Evolutionary conservation across 306 rosid species (phyloP), one percentile per base, ranked within the genome.

Genomic region (Pyrus pyrifolia): DNA sequence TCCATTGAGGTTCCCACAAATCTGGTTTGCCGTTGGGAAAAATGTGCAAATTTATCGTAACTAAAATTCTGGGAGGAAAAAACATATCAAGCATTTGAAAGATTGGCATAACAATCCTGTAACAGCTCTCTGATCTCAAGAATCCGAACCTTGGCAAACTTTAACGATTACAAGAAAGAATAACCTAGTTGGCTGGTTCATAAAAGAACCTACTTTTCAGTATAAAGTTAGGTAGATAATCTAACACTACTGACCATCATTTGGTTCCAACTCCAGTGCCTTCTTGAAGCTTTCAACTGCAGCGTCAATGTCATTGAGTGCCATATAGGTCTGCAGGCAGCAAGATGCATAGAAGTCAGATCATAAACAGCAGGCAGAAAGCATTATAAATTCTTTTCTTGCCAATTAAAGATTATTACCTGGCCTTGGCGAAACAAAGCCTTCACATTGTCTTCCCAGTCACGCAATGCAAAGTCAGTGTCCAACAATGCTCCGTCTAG

Each of bases 341-440:
- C 55, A 67, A 35, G 63, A 55, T 35, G 70, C 69, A 27, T 11
- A 25, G 3, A 44, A 5, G 58, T 74, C 19, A 27, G 60, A 27
- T 61, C 44, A 27, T 21, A 42, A 42, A 60, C 69, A 61, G 45
- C 21, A 23, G 14, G 31, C 22, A 53, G 53, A 30, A 38, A 74
- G 64, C 38, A 76, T 42, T 64, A 10, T 52, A 40, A 69, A 40
- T 44, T 33, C 62, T 59, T 62, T 44, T 33, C 69, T 59, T 62
- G 52, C 57, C 64, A 71, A 76, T 53, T 67, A 46, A 75, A 77
- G 17, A 76, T 76, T 83, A 81, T 83, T 80, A 92, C 97, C 97
- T 90, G 97, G 75, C 97, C 97, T 87, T 92, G 96, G 71, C 97
- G 96, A 72, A 92, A 93, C 82, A 88, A 79, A 68, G 97, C 96